Evolutionary conservation across 108 stramenopile species (phyloP), one percentile per base, ranked within the genome.

Genomic region (Nitzschia palea): DNA sequence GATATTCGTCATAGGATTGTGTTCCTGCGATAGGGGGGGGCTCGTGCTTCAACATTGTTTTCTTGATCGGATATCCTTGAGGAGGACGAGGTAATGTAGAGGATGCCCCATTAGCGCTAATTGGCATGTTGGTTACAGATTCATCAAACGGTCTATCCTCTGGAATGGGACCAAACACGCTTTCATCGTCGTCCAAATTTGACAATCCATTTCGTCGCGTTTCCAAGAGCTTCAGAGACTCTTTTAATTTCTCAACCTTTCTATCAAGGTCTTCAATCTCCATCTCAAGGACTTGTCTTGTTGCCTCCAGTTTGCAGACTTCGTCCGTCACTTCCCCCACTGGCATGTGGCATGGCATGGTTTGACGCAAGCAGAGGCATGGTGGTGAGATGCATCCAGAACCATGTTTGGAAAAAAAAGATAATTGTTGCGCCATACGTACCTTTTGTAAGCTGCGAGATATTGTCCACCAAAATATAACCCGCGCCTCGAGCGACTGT

Each of bases 361-460:
- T 40, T 40, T 40, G 10, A 10, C 31, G 20, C n/a, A 20, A 56
- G 5, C 14, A 20, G 48, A 5, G 48, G 18, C 18, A 10, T 18
- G 15, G 14, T 50, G 10, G 48, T n/a, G n/a, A n/a, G n/a, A n/a
- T n/a, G n/a, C n/a, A n/a, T n/a, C n/a, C n/a, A n/a, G n/a, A n/a
- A n/a, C n/a, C n/a, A n/a, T n/a, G n/a, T 31, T 28, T 55, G 31
- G 55, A 12, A 30, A 10, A 5, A 31, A 10, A 18, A 10, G 14
- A 35, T 28, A 57, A 34, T 15, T 33, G 15, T n/a, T n/a, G n/a
- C n/a, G n/a, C 37, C 37, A 40, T 8, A 40, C 71, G 37, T 15
- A 78, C 77, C 77, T 76, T 82, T 82, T 35, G 79, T 77, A 44
- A 82, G 51, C 61, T 82, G 81, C 54, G 73, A 71, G 35, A 52